A percentile compares a stretch with the other conserved stretches of the same genome.
These are phyloP conservation scores for Hypoxylon sp. DNA, from an alignment of 2,329 filamentous ascomycete species.

Conservation along the genomic window DNA sequence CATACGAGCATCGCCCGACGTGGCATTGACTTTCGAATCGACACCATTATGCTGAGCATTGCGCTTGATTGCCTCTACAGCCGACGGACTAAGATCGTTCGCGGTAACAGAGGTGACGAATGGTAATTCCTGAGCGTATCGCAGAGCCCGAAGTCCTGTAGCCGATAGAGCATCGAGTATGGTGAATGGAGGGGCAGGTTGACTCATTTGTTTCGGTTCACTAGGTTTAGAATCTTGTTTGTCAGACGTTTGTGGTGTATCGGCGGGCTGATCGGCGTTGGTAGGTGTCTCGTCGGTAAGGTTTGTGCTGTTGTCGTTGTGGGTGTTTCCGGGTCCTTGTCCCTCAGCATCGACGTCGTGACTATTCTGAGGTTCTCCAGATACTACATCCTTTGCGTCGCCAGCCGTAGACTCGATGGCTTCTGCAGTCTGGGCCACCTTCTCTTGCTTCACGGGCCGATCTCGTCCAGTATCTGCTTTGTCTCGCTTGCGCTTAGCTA, in stretches of 20 bases:
- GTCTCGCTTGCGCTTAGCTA: conserved; percentile 55
- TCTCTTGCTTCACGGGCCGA: conserved; percentile 38
- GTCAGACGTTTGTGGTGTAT: conserved; percentile 26
- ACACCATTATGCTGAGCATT: conserved; percentile 88
- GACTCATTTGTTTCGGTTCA: conserved; percentile 28
- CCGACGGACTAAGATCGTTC: conserved; percentile 84
- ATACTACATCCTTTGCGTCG: conserved; percentile 17
- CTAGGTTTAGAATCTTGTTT: conserved; percentile 20
- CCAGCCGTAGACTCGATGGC: conserved; percentile 9
- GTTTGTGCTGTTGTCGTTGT: conserved; percentile 3
- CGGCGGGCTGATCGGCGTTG: conserved; percentile 11
- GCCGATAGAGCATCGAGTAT: conserved; percentile 95
- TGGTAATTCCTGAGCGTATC: conserved; percentile 91
- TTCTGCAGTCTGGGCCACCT: conserved; percentile 24
- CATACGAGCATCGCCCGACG: conserved; percentile 81
- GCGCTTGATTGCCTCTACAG: conserved; percentile 79
- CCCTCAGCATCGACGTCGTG: conserved; percentile 6
- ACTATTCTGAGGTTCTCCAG: conserved; percentile 36
- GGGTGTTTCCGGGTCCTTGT: neutral
- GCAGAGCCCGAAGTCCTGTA: conserved; percentile 86
- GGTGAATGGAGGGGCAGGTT: conserved; percentile 64
- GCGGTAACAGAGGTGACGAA: conserved; percentile 83
- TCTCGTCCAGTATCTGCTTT: conserved; percentile 37
- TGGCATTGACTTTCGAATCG: conserved; percentile 72
- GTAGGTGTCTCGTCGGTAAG: conserved; percentile 10